These are phyloP conservation scores for Lactarius sanguifluus DNA, from an alignment of 768 basidiomycete genomes.

Conservation along the genomic window DNA sequence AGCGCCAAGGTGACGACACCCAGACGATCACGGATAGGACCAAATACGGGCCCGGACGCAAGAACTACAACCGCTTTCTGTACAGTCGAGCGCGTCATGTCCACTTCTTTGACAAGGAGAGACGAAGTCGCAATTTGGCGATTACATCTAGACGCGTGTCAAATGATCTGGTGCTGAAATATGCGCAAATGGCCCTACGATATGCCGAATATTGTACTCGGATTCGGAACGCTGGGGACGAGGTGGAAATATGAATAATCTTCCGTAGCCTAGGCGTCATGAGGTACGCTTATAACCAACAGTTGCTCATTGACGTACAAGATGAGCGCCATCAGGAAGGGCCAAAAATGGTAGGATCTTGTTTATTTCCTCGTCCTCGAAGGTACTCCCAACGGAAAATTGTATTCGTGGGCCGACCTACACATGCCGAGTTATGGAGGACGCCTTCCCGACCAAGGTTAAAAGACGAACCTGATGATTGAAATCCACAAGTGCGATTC, in stretches of 20 bases:
- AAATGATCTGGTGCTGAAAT: not conserved
- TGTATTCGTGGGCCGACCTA: constrained; percentile 94
- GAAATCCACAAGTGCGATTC: constrained; percentile 92
- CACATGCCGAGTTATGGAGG: constrained; percentile 20
- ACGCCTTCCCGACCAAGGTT: not conserved
- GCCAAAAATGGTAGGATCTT: constrained; percentile 93
- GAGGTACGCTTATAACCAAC: constrained; percentile 6
- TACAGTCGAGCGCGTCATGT: constrained; percentile 93
- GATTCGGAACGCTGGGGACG: constrained; percentile 66
- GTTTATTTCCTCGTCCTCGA: constrained; percentile 80
- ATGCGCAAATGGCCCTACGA: constrained; percentile 54
- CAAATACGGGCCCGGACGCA: constrained; percentile 87
- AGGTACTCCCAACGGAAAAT: constrained; percentile 72
- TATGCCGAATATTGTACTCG: constrained; percentile 91
- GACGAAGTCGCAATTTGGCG: constrained; percentile 85
- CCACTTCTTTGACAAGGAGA: constrained; percentile 72
- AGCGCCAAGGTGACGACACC: constrained; percentile 92
- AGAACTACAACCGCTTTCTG: constrained; percentile 98
- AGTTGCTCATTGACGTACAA: constrained; percentile 50
- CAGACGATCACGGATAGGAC: constrained; percentile 91
- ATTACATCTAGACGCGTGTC: constrained; percentile 64
- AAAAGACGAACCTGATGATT: constrained; percentile 74
- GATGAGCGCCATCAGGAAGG: constrained; percentile 94
- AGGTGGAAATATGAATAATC: constrained; percentile 98
- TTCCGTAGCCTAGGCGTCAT: constrained; percentile 63